Evolutionary conservation across 805 yeast genomes (phyloP).

Genomic region (Wickerhamomyces pijperi): DNA sequence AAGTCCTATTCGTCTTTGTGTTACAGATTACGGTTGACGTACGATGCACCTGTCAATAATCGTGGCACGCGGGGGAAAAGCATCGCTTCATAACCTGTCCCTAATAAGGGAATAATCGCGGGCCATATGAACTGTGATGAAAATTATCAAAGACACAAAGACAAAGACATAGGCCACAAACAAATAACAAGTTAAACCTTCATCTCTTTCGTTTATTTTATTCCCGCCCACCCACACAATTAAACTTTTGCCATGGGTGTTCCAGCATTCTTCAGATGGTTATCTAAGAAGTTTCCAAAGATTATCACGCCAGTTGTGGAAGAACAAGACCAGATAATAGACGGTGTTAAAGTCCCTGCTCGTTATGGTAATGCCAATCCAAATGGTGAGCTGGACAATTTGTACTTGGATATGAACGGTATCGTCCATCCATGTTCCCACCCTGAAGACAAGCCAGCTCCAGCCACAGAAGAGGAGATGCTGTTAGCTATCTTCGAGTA

Average conservation of each 20-base stretch:
- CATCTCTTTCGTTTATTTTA: no score
- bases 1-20: no score
- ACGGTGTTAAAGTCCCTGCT: conserved; percentile 54
- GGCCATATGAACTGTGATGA: no score
- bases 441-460: conserved; percentile 93
- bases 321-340: conserved; percentile 46
- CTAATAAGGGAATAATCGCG: no score
- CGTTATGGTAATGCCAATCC: conserved; percentile 72
- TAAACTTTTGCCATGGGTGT: conserved; percentile 58
- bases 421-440: conserved; percentile 99
- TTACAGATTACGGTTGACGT: no score
- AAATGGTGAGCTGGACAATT: conserved; percentile 89
- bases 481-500: conserved; percentile 84
- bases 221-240: background rate
- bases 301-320: conserved; percentile 85
- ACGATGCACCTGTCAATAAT: no score
- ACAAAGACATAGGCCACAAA: no score
- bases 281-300: conserved; percentile 86
- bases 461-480: conserved; percentile 96
- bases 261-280: conserved; percentile 96
- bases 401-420: conserved; percentile 96
- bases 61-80: no score
- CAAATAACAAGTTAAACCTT: no score
- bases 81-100: no score
- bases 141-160: no score